Evolutionary conservation across 1,284 basidiomycete species (phyloP), one percentile per base, ranked within the genome.

Genomic region (Papiliotrema flavescens): DNA sequence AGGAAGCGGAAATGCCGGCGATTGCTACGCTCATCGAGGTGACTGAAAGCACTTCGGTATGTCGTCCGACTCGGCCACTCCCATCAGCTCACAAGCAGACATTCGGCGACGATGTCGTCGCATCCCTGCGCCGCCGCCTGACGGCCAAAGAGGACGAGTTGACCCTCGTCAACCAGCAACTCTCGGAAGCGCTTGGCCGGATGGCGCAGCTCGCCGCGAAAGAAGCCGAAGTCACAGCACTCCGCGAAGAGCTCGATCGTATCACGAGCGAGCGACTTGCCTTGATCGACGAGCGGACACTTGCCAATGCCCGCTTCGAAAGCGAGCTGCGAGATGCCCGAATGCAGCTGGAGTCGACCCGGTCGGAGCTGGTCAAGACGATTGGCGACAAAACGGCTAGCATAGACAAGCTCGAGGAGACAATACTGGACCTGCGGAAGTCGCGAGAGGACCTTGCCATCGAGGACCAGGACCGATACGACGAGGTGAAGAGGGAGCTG

Each of bases 331-430:
- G 28, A 32, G 2, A 70, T 32, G 53, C 54, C 9, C 61, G 62
- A n/a, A 51, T 53, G 13, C 60, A 69, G 51, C 60, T 71, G 2
- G 67, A 70, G 48, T 45, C 54, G 2, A 67, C 67, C 2, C 62
- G 67, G 2, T 34, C 59, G 3, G 65, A 69, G 24, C 55, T 73
- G 5, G 63, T 64, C 1, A 41, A 56, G 8, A 62, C 55, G 3
- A 53, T 70, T 19, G 53, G 61, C 0, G 67, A 66, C 17, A 67
- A 67, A 54, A 39, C 60, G 2, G 47, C 49, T 11, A 63, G 62
- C 43, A 65, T 75, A 24, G 69, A 71, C 20, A 49, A 64, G 17
- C 63, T 75, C 14, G 71, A 75, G 47, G 48, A 46, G 0, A 57
- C 61, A 7, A 55, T 75, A 6, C 60, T 69, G 5, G 71, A 75